These are phyloP conservation scores for Coniferiporia sulphurascens DNA, from an alignment of 1,284 basidiomycete species.

Conservation along the genomic window DNA sequence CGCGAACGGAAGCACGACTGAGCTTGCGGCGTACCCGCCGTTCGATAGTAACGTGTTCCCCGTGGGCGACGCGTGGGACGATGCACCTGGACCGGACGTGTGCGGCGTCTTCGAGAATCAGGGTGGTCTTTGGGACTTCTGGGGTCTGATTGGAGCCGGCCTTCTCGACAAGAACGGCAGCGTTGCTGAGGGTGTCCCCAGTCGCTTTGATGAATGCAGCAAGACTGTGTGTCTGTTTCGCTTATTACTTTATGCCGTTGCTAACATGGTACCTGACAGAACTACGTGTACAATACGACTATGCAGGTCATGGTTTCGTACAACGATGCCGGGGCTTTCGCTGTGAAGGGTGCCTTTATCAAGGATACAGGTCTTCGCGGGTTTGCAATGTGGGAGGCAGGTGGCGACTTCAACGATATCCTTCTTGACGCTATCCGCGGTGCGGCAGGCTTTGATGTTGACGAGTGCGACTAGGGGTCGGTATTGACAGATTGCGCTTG, in stretches of 20 bases:
- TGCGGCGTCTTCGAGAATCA: conserved; percentile 45
- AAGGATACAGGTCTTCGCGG: conserved; percentile 46
- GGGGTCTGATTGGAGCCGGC: conserved; percentile 50
- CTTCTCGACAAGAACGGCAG: conserved; percentile 52
- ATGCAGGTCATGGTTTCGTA: conserved; percentile 55
- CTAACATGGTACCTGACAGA: not conserved
- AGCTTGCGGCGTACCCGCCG: conserved; percentile 43
- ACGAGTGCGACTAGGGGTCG: not conserved
- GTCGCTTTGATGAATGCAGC: conserved; percentile 57
- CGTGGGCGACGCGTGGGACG: conserved; percentile 54
- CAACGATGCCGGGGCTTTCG: conserved; percentile 53
- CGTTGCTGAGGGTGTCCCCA: conserved; percentile 42
- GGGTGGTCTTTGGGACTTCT: conserved; percentile 54
- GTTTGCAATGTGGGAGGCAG: conserved; percentile 62
- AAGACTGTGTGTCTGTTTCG: conserved; percentile 44
- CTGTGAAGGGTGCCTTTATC: conserved; percentile 58
- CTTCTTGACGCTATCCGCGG: conserved; percentile 50
- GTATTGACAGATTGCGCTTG: conserved; percentile 31
- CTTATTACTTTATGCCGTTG: not conserved
- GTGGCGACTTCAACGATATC: conserved; percentile 52
- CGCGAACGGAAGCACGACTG: conserved; percentile 24
- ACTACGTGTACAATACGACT: conserved; percentile 52
- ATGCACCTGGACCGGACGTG: conserved; percentile 40
- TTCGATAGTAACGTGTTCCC: conserved; percentile 43
- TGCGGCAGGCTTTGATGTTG: conserved; percentile 32